Evolutionary conservation across 2,329 filamentous ascomycete species (phyloP).

Genomic region (Cryphonectria naterciae): DNA sequence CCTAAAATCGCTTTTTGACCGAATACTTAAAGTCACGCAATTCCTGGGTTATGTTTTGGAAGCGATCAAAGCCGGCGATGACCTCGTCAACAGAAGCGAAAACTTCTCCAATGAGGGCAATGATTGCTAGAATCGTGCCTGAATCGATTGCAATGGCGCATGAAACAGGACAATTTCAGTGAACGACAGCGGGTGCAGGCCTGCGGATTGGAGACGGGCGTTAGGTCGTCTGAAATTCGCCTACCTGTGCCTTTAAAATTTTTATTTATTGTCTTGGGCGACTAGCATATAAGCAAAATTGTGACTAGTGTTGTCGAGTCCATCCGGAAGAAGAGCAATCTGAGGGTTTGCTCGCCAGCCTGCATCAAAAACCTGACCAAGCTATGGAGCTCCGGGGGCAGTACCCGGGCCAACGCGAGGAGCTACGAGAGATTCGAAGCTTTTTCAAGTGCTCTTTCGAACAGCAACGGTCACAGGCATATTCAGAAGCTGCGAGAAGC

Average conservation of each 20-base stretch:
- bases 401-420: neutral
- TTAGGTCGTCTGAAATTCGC: neutral
- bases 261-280: neutral
- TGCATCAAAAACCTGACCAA: too few species aligned
- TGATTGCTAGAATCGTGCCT: neutral
- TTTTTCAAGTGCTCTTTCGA: conserved; percentile 9
- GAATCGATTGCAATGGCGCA: neutral
- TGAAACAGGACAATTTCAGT: neutral
- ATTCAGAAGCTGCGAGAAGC: neutral
- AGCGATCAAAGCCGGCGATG: conserved; percentile 7
- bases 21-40: conserved; percentile 6
- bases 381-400: neutral
- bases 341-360: neutral
- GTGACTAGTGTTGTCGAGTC: neutral
- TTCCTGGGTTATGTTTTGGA: conserved; percentile 4
- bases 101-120: neutral
- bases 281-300: neutral
- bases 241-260: neutral
- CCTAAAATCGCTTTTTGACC: neutral
- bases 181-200: neutral
- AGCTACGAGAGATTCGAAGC: neutral
- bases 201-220: neutral
- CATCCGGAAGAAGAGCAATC: neutral
- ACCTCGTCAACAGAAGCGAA: conserved; percentile 1
- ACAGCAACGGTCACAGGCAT: neutral